Percentiles rank a stretch among this genome's conserved stretches.
Conservation (phyloP, 768 basidiomycete genomes). For the Lactarius quietus region DNA sequence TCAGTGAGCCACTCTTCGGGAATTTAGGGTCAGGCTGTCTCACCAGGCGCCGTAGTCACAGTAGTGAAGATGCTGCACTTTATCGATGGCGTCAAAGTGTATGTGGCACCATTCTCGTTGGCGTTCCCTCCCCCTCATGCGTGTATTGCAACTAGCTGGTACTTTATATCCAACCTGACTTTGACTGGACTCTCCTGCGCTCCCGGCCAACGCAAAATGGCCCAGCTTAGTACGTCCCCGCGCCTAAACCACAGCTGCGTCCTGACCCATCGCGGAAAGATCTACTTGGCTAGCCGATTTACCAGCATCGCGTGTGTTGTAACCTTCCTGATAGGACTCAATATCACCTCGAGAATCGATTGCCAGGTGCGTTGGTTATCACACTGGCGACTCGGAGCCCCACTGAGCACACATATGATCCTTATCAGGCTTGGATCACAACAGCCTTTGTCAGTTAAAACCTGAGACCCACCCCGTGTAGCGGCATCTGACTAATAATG, state of each 20-base stretch:
- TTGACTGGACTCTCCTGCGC: slow-evolving; percentile 14
- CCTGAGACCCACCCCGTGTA: neutral
- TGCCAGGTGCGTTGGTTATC: slow-evolving; percentile 8
- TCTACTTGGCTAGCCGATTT: slow-evolving; percentile 12
- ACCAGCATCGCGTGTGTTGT: slow-evolving; percentile 16
- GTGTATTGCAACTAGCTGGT: neutral
- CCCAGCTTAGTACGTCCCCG: slow-evolving; percentile 1
- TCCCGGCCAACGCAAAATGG: neutral
- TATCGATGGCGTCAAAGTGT: slow-evolving; percentile 16
- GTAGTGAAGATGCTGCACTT: slow-evolving; percentile 17
- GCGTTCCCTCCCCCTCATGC: neutral
- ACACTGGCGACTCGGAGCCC: too few species aligned
- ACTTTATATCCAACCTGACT: slow-evolving; percentile 14
- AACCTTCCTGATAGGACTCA: slow-evolving; percentile 8
- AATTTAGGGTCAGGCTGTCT: neutral
- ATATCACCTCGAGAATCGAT: slow-evolving; percentile 1
- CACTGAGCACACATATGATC: neutral
- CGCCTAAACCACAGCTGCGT: neutral
- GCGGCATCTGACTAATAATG: neutral
- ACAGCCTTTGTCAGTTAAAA: slow-evolving; percentile 7
- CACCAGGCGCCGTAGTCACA: slow-evolving; percentile 5
- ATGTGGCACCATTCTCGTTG: neutral
- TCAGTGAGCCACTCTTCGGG: neutral
- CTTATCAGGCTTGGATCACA: slow-evolving; percentile 11
- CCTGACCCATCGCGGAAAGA: neutral